A percentile compares a stretch with the other conserved stretches of the same genome.
Conservation (phyloP, 768 basidiomycete genomes). For the Coprinellus aureogranulatus region DNA sequence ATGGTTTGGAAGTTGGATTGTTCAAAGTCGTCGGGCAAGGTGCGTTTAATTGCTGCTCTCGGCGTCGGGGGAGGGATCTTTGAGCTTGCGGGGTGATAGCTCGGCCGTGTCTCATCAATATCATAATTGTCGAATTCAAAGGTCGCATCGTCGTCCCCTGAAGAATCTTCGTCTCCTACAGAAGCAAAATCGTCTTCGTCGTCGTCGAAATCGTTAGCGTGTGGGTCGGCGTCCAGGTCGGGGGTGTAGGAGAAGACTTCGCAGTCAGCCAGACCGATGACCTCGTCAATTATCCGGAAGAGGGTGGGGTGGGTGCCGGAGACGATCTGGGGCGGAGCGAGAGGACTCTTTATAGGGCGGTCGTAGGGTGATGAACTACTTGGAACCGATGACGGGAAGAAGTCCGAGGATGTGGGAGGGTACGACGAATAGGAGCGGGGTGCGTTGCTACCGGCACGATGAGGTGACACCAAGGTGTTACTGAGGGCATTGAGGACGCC, state of each 20-base stretch:
- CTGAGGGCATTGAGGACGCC: slow-evolving; percentile 82
- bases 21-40: slow-evolving; percentile 35
- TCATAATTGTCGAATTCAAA: slow-evolving; percentile 85
- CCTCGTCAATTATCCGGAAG: slow-evolving; percentile 84
- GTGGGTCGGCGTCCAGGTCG: slow-evolving; percentile 92
- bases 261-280: slow-evolving; percentile 86
- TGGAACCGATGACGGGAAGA: slow-evolving; percentile 74
- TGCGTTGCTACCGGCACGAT: slow-evolving; percentile 60
- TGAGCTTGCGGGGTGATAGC: slow-evolving; percentile 35
- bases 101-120: slow-evolving; percentile 53
- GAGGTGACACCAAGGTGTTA: slow-evolving; percentile 75
- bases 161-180: slow-evolving; percentile 63
- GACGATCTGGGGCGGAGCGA: slow-evolving; percentile 68
- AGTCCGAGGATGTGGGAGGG: slow-evolving; percentile 66
- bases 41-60: slow-evolving; percentile 37
- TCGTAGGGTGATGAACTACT: slow-evolving; percentile 69
- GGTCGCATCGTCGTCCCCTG: slow-evolving; percentile 67
- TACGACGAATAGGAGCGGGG: slow-evolving; percentile 86
- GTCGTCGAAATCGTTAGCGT: slow-evolving; percentile 77
- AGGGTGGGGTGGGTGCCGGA: slow-evolving; percentile 86
- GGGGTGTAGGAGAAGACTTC: slow-evolving; percentile 95
- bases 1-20: slow-evolving; percentile 40
- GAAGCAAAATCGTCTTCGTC: slow-evolving; percentile 74
- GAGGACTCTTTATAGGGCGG: slow-evolving; percentile 58
- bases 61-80: slow-evolving; percentile 40